A percentile compares a stretch with the other conserved stretches of the same genome.
Conservation (phyloP, 1,284 basidiomycete species). For the Cerrena zonata region DNA sequence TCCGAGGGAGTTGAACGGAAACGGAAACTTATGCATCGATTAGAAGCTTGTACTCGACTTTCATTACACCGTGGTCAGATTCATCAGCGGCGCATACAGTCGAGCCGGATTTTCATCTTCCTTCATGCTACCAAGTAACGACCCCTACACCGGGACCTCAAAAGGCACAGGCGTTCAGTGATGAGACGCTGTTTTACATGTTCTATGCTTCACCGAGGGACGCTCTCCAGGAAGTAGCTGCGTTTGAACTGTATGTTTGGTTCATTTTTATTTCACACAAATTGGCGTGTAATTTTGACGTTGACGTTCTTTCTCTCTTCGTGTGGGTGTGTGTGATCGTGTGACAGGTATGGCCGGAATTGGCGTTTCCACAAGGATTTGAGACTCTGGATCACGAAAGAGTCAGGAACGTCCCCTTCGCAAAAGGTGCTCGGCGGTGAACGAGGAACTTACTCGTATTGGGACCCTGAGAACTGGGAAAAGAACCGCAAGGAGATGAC, state of each 20-base stretch:
- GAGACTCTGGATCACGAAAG: constrained; percentile 93
- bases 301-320: too few relatives aligned
- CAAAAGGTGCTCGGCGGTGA: constrained; percentile 88
- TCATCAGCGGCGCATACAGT: constrained; percentile 77
- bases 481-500: constrained; percentile 84
- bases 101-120: constrained; percentile 89
- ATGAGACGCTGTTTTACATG: constrained; percentile 98
- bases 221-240: constrained; percentile 89
- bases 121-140: constrained; percentile 90
- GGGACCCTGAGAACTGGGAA: constrained; percentile 86
- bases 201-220: constrained; percentile 95
- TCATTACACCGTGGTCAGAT: constrained; percentile 96
- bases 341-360: constrained; percentile 90
- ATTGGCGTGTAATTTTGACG: not conserved
- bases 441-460: constrained; percentile 85
- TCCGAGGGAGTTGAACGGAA: too few relatives aligned
- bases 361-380: constrained; percentile 98
- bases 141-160: constrained; percentile 82
- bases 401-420: constrained; percentile 75
- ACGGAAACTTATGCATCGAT: not conserved
- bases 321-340: too few relatives aligned
- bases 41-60: constrained; percentile 86
- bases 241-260: constrained; percentile 83
- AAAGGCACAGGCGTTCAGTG: constrained; percentile 87
- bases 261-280: not conserved